Conservation (phyloP, 2,329 filamentous ascomycete genomes). For the Graphium sp. region DNA sequence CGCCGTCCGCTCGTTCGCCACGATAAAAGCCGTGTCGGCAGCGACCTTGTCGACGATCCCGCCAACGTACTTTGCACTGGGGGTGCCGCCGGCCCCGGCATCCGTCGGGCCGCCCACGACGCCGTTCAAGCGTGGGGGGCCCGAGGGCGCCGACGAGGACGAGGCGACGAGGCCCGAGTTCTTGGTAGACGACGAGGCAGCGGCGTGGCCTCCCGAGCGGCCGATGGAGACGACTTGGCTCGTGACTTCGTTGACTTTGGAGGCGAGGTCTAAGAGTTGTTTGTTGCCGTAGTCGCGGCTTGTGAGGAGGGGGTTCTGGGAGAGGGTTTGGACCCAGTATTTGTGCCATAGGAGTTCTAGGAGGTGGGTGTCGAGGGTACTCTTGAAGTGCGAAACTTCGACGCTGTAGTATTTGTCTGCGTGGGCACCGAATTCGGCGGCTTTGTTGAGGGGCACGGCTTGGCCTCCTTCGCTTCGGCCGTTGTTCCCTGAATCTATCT, state of each 20-base stretch:
- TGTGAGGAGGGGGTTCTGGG: slow-evolving; percentile 74
- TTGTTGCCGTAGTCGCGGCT: slow-evolving; percentile 89
- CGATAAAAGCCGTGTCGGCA: slow-evolving; percentile 43
- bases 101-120: slow-evolving; percentile 4
- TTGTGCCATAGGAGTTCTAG: slow-evolving; percentile 93
- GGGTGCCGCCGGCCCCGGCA: not conserved
- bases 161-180: no score
- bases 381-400: slow-evolving; percentile 89
- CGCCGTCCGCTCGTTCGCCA: slow-evolving; percentile 44
- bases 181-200: slow-evolving; percentile 10
- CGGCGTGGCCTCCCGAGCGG: slow-evolving; percentile 13
- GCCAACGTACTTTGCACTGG: slow-evolving; percentile 2
- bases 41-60: slow-evolving; percentile 39
- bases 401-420: slow-evolving; percentile 80
- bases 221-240: no score
- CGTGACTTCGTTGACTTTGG: slow-evolving; percentile 58
- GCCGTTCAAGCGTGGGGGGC: slow-evolving; percentile 1
- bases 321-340: slow-evolving; percentile 95
- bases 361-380: slow-evolving; percentile 70
- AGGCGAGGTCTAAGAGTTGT: slow-evolving; percentile 75
- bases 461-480: slow-evolving; percentile 34
- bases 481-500: slow-evolving; percentile 17
- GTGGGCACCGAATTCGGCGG: slow-evolving; percentile 90
- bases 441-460: slow-evolving; percentile 80
- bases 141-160: not conserved